These are phyloP conservation scores for Penicillium canescens DNA, from an alignment of 495 filamentous ascomycete species.

Conservation along the genomic window DNA sequence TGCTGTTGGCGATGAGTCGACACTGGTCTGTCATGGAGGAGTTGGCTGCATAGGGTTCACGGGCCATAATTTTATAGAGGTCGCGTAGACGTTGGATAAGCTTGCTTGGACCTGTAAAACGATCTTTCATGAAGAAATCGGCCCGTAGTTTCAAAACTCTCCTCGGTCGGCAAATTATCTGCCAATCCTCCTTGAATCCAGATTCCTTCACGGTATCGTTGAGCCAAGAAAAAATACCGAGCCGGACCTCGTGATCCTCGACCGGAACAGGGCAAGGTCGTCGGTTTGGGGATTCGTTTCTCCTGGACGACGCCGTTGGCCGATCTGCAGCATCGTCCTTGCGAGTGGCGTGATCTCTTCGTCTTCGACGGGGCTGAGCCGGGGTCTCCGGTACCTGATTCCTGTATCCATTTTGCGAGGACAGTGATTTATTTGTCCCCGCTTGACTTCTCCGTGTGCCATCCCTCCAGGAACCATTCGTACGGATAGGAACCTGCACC, in stretches of 20 bases:
- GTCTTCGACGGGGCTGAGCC: no score
- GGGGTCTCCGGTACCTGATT: no score
- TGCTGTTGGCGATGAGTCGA: constrained; percentile 3
- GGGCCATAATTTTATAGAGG: background rate
- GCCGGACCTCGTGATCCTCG: background rate
- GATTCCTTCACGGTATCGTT: background rate
- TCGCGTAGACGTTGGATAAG: background rate
- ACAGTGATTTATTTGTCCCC: no score
- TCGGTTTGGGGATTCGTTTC: no score
- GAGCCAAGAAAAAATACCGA: constrained; percentile 5
- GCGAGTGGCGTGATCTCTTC: no score
- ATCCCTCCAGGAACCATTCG: no score
- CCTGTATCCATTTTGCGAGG: no score
- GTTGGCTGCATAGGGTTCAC: background rate
- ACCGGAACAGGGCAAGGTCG: no score
- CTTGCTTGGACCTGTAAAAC: background rate
- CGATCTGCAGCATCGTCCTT: no score
- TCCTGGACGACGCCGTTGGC: no score
- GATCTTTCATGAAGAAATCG: background rate
- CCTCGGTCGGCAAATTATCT: background rate
- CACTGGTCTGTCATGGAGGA: background rate
- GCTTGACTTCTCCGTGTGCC: no score
- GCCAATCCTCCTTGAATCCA: constrained; percentile 1
- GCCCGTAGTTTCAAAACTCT: background rate
- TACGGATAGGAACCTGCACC: no score